Percentiles rank a stretch among this genome's conserved stretches.
Evolutionary conservation across 495 filamentous ascomycete genomes (phyloP).

Genomic region (Neurospora sp.): DNA sequence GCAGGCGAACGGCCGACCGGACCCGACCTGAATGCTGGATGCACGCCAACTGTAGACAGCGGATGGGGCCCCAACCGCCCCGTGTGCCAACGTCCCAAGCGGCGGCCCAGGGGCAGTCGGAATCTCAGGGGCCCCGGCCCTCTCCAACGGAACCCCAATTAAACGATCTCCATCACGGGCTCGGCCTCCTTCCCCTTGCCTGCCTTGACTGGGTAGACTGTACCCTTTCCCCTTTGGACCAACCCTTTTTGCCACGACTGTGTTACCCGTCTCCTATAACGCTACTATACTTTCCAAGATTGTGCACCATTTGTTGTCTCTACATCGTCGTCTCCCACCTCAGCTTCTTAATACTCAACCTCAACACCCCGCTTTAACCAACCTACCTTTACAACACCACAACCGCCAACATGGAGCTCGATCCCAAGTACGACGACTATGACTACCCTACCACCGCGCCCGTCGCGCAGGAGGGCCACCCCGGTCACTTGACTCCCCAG

Average conservation of each 20-base stretch:
- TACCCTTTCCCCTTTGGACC: neutral
- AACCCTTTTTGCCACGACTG: slow-evolving; percentile 4
- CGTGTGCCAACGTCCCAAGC: neutral
- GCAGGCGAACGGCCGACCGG: neutral
- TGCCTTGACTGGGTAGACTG: neutral
- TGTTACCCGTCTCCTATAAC: neutral
- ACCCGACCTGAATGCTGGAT: neutral
- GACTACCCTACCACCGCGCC: slow-evolving; percentile 79
- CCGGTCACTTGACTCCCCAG: slow-evolving; percentile 75
- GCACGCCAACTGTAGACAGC: neutral
- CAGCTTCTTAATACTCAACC: neutral
- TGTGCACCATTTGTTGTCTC: neutral
- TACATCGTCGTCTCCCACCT: neutral
- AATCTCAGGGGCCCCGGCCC: neutral
- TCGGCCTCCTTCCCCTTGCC: neutral
- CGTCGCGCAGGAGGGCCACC: slow-evolving; percentile 61
- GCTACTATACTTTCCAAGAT: neutral
- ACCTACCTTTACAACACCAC: slow-evolving; percentile 13
- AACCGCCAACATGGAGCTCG: slow-evolving; percentile 42
- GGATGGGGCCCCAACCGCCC: neutral
- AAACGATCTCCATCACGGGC: slow-evolving; percentile 1
- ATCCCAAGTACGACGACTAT: slow-evolving; percentile 93
- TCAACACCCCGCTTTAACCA: neutral
- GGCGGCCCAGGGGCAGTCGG: neutral
- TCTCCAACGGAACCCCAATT: slow-evolving; percentile 2